Conservation (phyloP, 2,329 filamentous ascomycete species). For the Coniella lustricola region DNA sequence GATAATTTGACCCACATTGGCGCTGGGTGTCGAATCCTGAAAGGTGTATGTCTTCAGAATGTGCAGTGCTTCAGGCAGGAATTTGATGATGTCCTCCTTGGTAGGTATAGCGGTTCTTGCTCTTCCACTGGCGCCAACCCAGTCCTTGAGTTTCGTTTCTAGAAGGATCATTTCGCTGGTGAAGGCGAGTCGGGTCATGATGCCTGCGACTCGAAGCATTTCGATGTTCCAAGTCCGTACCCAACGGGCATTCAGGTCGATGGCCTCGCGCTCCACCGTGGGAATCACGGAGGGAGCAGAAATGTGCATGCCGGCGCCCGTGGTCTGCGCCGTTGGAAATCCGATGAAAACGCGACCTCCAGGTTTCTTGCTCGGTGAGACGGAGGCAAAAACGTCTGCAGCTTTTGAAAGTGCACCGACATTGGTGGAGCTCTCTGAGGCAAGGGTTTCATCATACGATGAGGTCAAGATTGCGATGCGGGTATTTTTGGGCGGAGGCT, state of each 20-base stretch:
- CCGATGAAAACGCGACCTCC: conserved; percentile 91
- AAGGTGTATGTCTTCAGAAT: conserved; percentile 84
- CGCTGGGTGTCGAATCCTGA: conserved; percentile 81
- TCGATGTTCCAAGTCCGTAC: conserved; percentile 95
- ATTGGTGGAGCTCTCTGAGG: conserved; percentile 50
- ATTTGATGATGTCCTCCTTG: conserved; percentile 55
- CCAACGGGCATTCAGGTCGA: conserved; percentile 92
- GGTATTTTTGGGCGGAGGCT: conserved; percentile 83
- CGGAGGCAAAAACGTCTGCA: conserved; percentile 79
- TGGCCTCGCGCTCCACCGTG: conserved; percentile 92
- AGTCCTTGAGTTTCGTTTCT: conserved; percentile 48
- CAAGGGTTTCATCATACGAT: conserved; percentile 74
- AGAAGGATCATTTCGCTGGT: conserved; percentile 78
- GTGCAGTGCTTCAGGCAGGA: conserved; percentile 74
- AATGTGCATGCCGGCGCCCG: conserved; percentile 85
- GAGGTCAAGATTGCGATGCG: conserved; percentile 84
- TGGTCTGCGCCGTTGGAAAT: conserved; percentile 95
- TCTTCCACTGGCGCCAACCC: conserved; percentile 23
- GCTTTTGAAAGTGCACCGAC: conserved; percentile 45
- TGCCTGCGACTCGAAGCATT: conserved; percentile 82
- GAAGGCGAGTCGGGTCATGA: conserved; percentile 84
- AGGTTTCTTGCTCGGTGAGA: conserved; percentile 76
- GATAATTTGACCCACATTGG: conserved; percentile 75
- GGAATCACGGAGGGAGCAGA: conserved; percentile 95
- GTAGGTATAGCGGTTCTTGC: conserved; percentile 46